Evolutionary conservation across 495 filamentous ascomycete genomes (phyloP).

Genomic region (Cercophora newfieldiana): DNA sequence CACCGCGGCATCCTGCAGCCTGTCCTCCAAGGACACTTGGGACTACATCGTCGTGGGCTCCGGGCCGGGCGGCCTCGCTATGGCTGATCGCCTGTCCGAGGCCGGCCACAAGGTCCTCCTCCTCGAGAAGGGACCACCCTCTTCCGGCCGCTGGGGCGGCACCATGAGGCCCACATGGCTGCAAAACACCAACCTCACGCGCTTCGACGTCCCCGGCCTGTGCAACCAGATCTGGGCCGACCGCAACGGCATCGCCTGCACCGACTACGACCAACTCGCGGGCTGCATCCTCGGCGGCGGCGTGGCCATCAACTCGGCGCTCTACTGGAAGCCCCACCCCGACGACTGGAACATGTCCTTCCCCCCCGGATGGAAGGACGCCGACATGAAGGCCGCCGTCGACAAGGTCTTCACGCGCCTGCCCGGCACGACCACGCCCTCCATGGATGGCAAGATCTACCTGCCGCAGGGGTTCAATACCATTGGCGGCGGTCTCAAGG

Average conservation of each 20-base stretch:
- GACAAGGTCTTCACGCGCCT: constrained; percentile 62
- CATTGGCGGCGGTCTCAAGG: constrained; percentile 51
- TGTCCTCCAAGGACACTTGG: constrained; percentile 46
- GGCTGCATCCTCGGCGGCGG: constrained; percentile 73
- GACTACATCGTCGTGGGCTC: constrained; percentile 66
- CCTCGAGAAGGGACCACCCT: constrained; percentile 61
- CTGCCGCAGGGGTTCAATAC: constrained; percentile 61
- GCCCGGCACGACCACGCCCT: constrained; percentile 64
- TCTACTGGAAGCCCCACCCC: constrained; percentile 46
- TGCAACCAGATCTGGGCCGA: constrained; percentile 64
- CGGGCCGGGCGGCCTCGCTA: constrained; percentile 60
- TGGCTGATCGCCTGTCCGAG: constrained; percentile 60
- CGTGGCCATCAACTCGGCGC: constrained; percentile 64
- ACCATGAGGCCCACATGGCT: constrained; percentile 58
- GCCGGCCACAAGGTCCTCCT: constrained; percentile 60
- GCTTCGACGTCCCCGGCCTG: constrained; percentile 72
- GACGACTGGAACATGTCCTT: constrained; percentile 69
- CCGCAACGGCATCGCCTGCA: constrained; percentile 59
- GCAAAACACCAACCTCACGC: constrained; percentile 61
- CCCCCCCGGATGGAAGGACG: constrained; percentile 65
- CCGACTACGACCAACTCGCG: constrained; percentile 65
- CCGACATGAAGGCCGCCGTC: constrained; percentile 59
- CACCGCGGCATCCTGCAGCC: constrained; percentile 19
- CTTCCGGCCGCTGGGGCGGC: constrained; percentile 57
- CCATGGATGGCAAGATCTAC: constrained; percentile 63